phyloP scores from a whole-genome alignment of 495 filamentous ascomycete species.

The Neurospora terricola region DNA sequence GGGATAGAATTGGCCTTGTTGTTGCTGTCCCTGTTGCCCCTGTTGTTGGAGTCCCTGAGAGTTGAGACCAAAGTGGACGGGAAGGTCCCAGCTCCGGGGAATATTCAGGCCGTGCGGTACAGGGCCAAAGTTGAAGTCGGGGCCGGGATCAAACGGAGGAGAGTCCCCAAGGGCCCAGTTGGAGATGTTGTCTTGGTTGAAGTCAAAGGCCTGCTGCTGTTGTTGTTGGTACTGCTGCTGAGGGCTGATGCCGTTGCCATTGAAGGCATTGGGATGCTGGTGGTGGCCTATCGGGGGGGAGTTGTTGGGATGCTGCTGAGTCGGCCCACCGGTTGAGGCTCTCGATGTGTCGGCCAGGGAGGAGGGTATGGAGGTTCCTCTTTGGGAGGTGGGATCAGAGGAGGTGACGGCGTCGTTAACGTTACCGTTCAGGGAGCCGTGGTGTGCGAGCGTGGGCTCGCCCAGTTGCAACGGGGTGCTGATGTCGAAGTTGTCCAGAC shows the following conservation, averaged over 20 bases:
- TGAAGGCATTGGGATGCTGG: conserved; percentile 13
- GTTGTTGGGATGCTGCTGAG: background rate
- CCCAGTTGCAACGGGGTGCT: conserved; percentile 5
- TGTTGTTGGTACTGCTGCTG: conserved; percentile 19
- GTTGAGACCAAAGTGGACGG: conserved; percentile 16
- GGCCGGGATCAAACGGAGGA: conserved; percentile 31
- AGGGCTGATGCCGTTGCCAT: conserved; percentile 20
- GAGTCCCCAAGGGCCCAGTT: conserved; percentile 36
- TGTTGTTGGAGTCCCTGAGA: conserved; percentile 16
- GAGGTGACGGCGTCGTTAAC: conserved; percentile 6
- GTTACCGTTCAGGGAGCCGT: conserved; percentile 6
- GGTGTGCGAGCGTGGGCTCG: conserved; percentile 3
- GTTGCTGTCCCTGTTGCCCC: conserved; percentile 20
- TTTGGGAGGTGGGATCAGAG: conserved; percentile 9
- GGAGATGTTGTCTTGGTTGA: conserved; percentile 14
- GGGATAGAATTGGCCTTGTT: conserved; percentile 14
- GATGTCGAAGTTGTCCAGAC: conserved; percentile 12
- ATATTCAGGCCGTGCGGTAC: background rate
- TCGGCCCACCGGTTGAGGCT: conserved; percentile 11
- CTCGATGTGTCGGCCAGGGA: conserved; percentile 4
- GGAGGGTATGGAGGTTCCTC: conserved; percentile 2
- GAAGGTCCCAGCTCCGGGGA: conserved; percentile 20
- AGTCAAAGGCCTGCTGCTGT: conserved; percentile 22
- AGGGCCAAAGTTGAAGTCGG: conserved; percentile 10
- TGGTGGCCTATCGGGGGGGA: conserved; percentile 14